Base-by-base conservation (phyloP, 2,329 filamentous ascomycete genomes). In the Aspergillus luchuensis region DNA sequence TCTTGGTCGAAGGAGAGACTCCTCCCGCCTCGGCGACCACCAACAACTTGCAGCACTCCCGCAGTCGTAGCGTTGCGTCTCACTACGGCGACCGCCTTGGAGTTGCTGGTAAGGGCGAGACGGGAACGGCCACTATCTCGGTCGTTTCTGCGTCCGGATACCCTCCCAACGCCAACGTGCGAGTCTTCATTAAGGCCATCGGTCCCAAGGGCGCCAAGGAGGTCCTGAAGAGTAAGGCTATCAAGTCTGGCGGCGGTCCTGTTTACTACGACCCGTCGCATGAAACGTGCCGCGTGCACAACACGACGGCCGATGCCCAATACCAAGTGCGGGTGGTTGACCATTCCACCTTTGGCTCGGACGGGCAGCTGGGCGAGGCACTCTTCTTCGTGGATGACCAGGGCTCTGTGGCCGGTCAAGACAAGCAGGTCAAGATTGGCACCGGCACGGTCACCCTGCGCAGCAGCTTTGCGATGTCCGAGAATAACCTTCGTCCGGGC, bases 301-400 rank as follows among this genome's bases (percentile, higher is more conserved):
- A 92, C 77, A 73, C 72, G 8, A 85, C 89, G 0, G 88, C 94
- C 2, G 94, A 97, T 68, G 84, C 90, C 21, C 88, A 91, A 71
- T 98, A 97, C 84, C 90, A 92, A 74, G 74, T 99, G 63, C 85
- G 91, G 64, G 92, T 92, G 63, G 92, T 92, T 73, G 90, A 92
- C 69, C 91, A 97, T 71, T 87, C 90, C 70, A 91, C 88, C 0
- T 94, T 98, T 71, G 90, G 91, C 55, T 89, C 87, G 60, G 92
- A 96, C 72, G 89, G 93, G 58, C 86, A 89, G 61, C 84, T 99
- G 0, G 95, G 95, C 56, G 93, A 98, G 71, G 86, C 86, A 5
- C 74, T 90, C n/a, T 96, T 97, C 79, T 93, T 96, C 73, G 86
- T 99, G n/a, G 92, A 94, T 65, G 94, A 99, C 72, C 84, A 86